A percentile compares a stretch with the other conserved stretches of the same genome.
phyloP scores from a whole-genome alignment of 495 filamentous ascomycete genomes.

The Neurospora sp. region DNA sequence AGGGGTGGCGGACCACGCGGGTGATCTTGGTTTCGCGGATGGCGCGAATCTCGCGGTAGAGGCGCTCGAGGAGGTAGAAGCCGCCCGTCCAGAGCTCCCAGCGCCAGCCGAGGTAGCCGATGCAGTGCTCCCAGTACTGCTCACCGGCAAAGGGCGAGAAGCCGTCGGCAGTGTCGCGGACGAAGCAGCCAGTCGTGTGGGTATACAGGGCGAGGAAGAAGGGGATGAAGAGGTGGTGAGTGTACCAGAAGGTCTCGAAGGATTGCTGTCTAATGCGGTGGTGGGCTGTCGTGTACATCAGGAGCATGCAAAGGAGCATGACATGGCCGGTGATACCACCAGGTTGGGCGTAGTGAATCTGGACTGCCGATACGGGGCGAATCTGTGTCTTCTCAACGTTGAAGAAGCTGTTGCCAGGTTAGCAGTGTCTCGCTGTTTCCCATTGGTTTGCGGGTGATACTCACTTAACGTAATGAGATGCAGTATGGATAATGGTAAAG shows the following conservation, averaged over 20 bases:
- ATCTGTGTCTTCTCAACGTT: constrained; percentile 85
- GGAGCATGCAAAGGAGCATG: constrained; percentile 96
- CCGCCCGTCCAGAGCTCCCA: constrained; percentile 88
- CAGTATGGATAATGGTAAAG: constrained; percentile 68
- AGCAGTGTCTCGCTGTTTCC: constrained; percentile 5
- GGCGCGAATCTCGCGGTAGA: constrained; percentile 85
- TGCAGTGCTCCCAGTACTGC: constrained; percentile 82
- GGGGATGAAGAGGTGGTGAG: constrained; percentile 93
- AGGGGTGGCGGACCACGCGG: constrained; percentile 93
- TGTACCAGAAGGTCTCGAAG: constrained; percentile 99
- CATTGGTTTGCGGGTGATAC: constrained; percentile 16
- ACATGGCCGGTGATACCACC: constrained; percentile 94
- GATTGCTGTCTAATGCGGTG: constrained; percentile 89
- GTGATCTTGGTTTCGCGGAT: constrained; percentile 78
- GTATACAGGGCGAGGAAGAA: constrained; percentile 92
- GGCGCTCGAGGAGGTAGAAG: constrained; percentile 75
- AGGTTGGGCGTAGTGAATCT: constrained; percentile 85
- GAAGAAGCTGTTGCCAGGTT: constrained; percentile 60
- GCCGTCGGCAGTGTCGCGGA: constrained; percentile 59
- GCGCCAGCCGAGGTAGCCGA: constrained; percentile 94
- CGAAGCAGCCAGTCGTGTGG: constrained; percentile 93
- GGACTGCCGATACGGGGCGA: constrained; percentile 67
- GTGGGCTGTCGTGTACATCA: constrained; percentile 97
- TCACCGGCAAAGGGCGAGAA: constrained; percentile 76
- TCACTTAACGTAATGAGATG: constrained; percentile 91